These are phyloP conservation scores for Calonectria pseudoreteaudii DNA, from an alignment of 2,329 filamentous ascomycete species.

Conservation along the genomic window DNA sequence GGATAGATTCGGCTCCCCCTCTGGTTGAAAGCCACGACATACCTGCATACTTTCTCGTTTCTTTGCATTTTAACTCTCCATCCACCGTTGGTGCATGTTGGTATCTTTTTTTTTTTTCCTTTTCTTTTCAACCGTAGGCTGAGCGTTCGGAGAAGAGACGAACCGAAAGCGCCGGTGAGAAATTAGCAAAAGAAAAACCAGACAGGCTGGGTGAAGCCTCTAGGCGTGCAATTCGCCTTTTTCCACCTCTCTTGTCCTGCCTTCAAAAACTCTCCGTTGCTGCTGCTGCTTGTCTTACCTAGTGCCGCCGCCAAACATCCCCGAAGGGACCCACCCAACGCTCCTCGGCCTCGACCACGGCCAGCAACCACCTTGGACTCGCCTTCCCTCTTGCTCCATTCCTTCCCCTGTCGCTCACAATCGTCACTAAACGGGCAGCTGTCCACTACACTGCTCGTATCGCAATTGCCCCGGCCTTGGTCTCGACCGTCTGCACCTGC, in stretches of 20 bases:
- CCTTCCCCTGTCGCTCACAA: conserved; percentile 11
- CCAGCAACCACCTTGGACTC: not conserved
- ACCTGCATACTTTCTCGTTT: conserved; percentile 50
- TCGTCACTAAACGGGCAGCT: not conserved
- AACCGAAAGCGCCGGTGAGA: not conserved
- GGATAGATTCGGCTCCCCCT: conserved; percentile 45
- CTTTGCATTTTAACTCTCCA: conserved; percentile 19
- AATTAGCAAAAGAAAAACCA: not conserved
- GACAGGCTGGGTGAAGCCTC: not conserved
- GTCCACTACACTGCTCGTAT: not conserved
- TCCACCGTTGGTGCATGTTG: conserved; percentile 1
- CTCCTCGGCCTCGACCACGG: conserved; percentile 18
- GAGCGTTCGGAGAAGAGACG: not conserved
- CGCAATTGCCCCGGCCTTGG: not conserved
- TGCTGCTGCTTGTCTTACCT: conserved; percentile 19
- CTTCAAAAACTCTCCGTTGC: conserved; percentile 12
- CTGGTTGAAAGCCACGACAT: conserved; percentile 62
- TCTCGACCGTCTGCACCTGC: conserved; percentile 5
- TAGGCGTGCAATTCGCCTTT: not conserved
- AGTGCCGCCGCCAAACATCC: conserved; percentile 12
- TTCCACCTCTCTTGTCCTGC: not conserved
- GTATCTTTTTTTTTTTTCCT: not conserved
- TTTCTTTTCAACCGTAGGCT: not conserved
- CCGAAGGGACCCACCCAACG: conserved; percentile 20
- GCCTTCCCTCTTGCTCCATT: not conserved